Base-by-base conservation (phyloP, 1,284 basidiomycete genomes). In the Microbotryum silenes-acaulis region DNA sequence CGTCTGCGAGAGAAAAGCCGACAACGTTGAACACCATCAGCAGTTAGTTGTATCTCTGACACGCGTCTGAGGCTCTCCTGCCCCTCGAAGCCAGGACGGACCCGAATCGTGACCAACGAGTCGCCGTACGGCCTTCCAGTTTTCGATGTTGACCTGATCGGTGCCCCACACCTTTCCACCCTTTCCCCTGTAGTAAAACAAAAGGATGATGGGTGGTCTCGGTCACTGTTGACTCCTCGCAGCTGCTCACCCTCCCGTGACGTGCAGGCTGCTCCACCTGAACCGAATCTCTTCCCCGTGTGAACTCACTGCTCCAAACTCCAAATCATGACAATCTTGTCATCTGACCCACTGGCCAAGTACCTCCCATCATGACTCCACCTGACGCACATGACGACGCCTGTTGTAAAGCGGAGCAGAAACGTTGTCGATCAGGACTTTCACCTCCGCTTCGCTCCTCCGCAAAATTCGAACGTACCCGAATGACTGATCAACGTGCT, bases 251-350 rank as follows among this genome's bases (percentile, higher is more conserved):
- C 25, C 25, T 25, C 23, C 2, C 23, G 23, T 23, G 23, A 23
- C 23, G 23, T 23, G 23, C 23, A 23, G 23, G 2, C 2, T 23
- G 23, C 23, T 23, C 25, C 25, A 4, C 25, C 25, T 25, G 23
- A 23, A 23, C 2, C 23, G 23, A 23, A 23, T 10, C 29, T 31
- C 29, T 9, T 1, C 29, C 6, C 7, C 29, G 7, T 23, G 8
- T 31, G 31, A 31, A 83, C 88, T 77, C 74, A 93, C 89, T 88
- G 89, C 75, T 98, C 93, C 49, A 94, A 81, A 72, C 94, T 91
- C 94, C 94, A 99, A 57, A 99, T 85, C 84, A 98, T 89, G 27
- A 94, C 85, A 68, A 96, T 88, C 68, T 86, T 85, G 74, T 99
- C 94, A 76, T 98, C 94, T 61, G 91, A 93, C 20, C 96, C 94